Conservation (phyloP, 2,329 filamentous ascomycete genomes). For the Calonectria montana region DNA sequence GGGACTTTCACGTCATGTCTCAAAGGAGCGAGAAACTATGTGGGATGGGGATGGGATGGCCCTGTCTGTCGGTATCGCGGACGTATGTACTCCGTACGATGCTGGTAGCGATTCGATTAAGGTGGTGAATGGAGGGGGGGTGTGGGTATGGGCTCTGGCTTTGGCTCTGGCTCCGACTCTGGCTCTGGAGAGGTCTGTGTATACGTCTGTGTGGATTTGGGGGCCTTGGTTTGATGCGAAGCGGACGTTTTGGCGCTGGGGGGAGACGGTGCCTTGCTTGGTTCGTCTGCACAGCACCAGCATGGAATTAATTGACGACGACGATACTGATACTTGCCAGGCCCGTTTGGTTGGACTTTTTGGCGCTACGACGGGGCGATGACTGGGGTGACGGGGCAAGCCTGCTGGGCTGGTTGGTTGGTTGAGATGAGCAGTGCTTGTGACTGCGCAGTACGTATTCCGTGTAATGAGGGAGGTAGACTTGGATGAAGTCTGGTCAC, state of each 20-base stretch:
- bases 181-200: background rate
- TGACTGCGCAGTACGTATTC: background rate
- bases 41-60: slow-evolving; percentile 26
- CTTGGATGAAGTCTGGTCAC: slow-evolving; percentile 1
- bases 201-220: slow-evolving; percentile 6
- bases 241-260: slow-evolving; percentile 13
- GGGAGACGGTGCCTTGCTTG: slow-evolving; percentile 22
- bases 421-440: slow-evolving; percentile 14
- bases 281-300: slow-evolving; percentile 11
- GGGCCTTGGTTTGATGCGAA: slow-evolving; percentile 13
- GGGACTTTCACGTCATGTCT: slow-evolving; percentile 49
- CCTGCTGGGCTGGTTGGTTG: slow-evolving; percentile 9
- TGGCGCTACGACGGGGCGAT: slow-evolving; percentile 33
- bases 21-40: slow-evolving; percentile 19
- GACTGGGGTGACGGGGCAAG: slow-evolving; percentile 28
- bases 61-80: slow-evolving; percentile 30
- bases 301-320: slow-evolving; percentile 35
- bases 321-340: slow-evolving; percentile 25
- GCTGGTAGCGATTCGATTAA: background rate
- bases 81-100: slow-evolving; percentile 11
- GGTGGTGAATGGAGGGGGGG: background rate
- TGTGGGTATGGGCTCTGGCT: background rate
- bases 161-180: background rate
- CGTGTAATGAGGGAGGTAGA: slow-evolving; percentile 5
- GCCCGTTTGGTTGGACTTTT: slow-evolving; percentile 30